phyloP scores from a whole-genome alignment of 1,139 yeast species.

The Geotrichum phurueaensis region DNA sequence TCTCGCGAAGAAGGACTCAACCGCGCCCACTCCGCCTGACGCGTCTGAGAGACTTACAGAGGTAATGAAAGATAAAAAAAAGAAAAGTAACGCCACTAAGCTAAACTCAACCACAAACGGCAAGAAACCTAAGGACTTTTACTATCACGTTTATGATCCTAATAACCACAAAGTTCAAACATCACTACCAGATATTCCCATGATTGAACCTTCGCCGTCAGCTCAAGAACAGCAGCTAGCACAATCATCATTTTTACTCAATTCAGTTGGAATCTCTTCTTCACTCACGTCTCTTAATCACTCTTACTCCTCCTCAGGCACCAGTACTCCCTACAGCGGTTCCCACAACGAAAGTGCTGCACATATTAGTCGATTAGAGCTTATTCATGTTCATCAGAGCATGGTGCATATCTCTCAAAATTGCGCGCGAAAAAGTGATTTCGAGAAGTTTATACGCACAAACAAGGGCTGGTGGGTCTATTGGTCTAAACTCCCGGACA shows the following conservation, averaged over 20 bases:
- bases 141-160: constrained; percentile 25
- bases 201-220: constrained; percentile 17
- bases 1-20: constrained; percentile 14
- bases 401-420: constrained; percentile 22
- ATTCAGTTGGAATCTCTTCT: background rate
- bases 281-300: background rate
- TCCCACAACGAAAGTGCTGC: constrained; percentile 4
- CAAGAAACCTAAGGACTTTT: constrained; percentile 20
- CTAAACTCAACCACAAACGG: background rate
- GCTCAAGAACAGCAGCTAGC: constrained; percentile 17
- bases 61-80: background rate
- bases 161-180: constrained; percentile 20
- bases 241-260: background rate
- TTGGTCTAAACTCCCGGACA: constrained; percentile 27
- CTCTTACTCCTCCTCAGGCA: background rate
- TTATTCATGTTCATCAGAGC: constrained; percentile 29
- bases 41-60: background rate
- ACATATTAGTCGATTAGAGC: constrained; percentile 22
- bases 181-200: constrained; percentile 28
- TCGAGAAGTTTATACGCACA: constrained; percentile 30
- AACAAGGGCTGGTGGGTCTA: constrained; percentile 32
- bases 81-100: background rate
- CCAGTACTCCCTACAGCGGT: background rate
- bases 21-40: background rate
- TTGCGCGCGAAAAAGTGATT: constrained; percentile 21